These are phyloP conservation scores for Oropetium thomaeum DNA, from an alignment of 176 grass and related monocot species.

Conservation along the genomic window DNA sequence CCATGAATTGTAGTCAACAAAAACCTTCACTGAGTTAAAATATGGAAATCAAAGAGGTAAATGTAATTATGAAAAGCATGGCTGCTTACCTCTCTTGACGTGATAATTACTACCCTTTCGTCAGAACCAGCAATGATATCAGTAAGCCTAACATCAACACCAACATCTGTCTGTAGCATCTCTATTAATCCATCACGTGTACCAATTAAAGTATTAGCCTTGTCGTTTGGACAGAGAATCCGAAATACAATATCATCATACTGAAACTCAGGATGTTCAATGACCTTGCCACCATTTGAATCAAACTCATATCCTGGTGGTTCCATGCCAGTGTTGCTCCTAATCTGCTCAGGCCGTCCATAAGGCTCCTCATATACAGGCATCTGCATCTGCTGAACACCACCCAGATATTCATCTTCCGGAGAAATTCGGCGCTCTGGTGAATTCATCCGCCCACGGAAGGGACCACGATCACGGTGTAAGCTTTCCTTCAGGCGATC, in stretches of 20 bases:
- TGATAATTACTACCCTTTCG: constrained; percentile 70
- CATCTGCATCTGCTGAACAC: constrained; percentile 36
- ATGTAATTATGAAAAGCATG: not conserved
- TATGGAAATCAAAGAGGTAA: not conserved
- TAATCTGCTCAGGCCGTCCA: constrained; percentile 46
- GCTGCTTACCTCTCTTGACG: constrained; percentile 81
- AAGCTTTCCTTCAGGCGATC: constrained; percentile 94
- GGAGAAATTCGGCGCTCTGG: constrained; percentile 61
- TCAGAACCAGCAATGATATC: constrained; percentile 73
- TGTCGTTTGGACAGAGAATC: constrained; percentile 93
- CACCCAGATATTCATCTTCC: constrained; percentile 58
- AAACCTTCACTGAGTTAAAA: not conserved
- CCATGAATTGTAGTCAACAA: not conserved
- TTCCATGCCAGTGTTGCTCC: constrained; percentile 56
- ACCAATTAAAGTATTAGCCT: constrained; percentile 63
- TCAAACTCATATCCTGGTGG: constrained; percentile 72
- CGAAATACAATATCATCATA: constrained; percentile 78
- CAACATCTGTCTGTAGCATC: constrained; percentile 74
- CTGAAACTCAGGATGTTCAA: constrained; percentile 48
- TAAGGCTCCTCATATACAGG: constrained; percentile 60
- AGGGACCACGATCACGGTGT: constrained; percentile 84
- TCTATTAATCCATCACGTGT: constrained; percentile 68
- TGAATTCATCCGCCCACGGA: constrained; percentile 65
- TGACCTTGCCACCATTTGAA: constrained; percentile 64
- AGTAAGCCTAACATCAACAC: constrained; percentile 79